Conservation (phyloP, 208 protist species). For the Acanthamoeba polyphaga region DNA sequence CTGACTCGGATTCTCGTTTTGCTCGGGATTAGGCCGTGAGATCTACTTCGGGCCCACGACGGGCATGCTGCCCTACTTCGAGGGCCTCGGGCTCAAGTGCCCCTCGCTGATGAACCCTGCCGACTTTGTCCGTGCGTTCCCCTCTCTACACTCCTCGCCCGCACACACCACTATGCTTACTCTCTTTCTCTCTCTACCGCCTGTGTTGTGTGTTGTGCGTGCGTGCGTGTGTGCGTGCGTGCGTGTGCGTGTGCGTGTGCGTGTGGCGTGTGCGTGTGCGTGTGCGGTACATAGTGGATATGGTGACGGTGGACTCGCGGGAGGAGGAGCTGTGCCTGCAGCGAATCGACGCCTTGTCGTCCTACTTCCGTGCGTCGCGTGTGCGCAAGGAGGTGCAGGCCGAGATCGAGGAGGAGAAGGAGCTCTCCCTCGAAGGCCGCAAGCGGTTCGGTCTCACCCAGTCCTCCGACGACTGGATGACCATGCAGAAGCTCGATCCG, state of each 20-base stretch:
- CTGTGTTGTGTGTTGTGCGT: too few relatives aligned
- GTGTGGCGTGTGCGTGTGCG: too few relatives aligned
- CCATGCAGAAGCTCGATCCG: constrained; percentile 47
- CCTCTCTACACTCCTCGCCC: not conserved
- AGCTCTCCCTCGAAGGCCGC: constrained; percentile 46
- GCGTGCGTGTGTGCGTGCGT: too few relatives aligned
- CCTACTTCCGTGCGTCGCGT: constrained; percentile 27
- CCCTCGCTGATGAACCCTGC: constrained; percentile 21
- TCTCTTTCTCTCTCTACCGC: too few relatives aligned
- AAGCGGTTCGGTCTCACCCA: constrained; percentile 20
- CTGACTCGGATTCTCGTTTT: not conserved
- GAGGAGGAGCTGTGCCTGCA: constrained; percentile 40
- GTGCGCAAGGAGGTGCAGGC: constrained; percentile 55
- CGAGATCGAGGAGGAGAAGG: constrained; percentile 56
- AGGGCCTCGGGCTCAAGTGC: constrained; percentile 22
- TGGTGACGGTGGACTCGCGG: constrained; percentile 45
- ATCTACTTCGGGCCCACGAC: constrained; percentile 35
- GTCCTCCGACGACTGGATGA: constrained; percentile 57
- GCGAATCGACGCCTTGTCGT: constrained; percentile 15
- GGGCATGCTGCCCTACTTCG: constrained; percentile 51
- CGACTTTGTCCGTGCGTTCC: constrained; percentile 34
- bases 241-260: too few relatives aligned
- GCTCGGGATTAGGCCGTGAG: not conserved
- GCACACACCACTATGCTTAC: too few relatives aligned
- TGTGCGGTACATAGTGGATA: not conserved